phyloP scores from a whole-genome alignment of 2,329 filamentous ascomycete species.

The Sarocladium oryzae region DNA sequence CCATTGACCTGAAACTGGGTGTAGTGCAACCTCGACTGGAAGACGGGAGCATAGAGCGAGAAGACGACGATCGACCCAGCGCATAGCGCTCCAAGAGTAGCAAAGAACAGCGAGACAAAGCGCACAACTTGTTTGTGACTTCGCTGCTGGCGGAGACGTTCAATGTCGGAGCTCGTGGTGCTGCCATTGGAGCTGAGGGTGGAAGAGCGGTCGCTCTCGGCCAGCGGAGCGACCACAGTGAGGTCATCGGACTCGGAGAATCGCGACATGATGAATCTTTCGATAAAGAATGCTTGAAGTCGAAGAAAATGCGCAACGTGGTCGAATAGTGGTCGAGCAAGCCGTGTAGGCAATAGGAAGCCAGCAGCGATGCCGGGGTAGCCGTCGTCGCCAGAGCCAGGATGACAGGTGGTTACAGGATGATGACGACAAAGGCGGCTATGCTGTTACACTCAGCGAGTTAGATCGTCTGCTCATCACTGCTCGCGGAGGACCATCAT shows the following conservation, averaged over 20 bases:
- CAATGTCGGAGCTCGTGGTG: slow-evolving; percentile 1
- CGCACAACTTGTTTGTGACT: slow-evolving; percentile 29
- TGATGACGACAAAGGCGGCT: not conserved
- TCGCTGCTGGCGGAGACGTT: slow-evolving; percentile 12
- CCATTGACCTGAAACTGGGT: slow-evolving; percentile 88
- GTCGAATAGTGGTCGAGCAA: too few species aligned
- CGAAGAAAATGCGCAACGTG: not conserved
- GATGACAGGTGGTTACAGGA: too few species aligned
- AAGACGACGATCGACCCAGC: slow-evolving; percentile 91
- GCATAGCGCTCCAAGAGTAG: slow-evolving; percentile 59
- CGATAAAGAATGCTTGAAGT: not conserved
- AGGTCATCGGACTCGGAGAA: not conserved
- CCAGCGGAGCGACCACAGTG: slow-evolving; percentile 2
- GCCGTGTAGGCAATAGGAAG: too few species aligned
- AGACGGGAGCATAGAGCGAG: slow-evolving; percentile 86
- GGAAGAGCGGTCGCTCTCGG: slow-evolving; percentile 6
- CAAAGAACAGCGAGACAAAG: slow-evolving; percentile 44
- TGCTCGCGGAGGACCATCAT: not conserved
- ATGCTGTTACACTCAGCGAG: not conserved
- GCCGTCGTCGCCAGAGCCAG: too few species aligned
- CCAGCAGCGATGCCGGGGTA: too few species aligned
- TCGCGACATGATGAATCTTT: not conserved
- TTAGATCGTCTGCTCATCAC: not conserved
- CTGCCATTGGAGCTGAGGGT: not conserved
- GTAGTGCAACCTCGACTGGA: slow-evolving; percentile 82